Evolutionary conservation across 2,329 filamentous ascomycete genomes (phyloP), one percentile per base, ranked within the genome.

Genomic region (Stagonosporopsis cucurbitacearum): DNA sequence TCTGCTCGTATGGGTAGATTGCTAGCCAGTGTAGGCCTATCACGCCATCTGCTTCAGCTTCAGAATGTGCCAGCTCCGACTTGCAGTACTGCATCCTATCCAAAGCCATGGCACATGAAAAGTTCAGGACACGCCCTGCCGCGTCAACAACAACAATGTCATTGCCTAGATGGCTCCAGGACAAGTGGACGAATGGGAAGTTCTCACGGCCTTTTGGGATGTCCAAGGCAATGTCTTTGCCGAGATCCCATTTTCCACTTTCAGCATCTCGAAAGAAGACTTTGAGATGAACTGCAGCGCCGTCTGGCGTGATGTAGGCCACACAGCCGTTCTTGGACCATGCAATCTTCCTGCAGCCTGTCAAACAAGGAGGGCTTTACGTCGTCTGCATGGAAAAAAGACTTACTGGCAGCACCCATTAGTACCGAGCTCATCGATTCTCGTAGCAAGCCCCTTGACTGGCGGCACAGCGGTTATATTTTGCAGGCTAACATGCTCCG

Each of bases 241-340:
- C 90, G 42, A 97, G 79, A 6, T 82, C 82, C 92, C 93, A 97
- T 36, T 81, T 82, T 2, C 88, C 91, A 75, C 89, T 84, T 12
- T 86, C 82, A 0, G 87, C 83, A 62, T 87, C 82, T 67, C 89
- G 88, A 30, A 86, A 83, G 46, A 96, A 81, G 70, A 91, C 88
- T 56, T 88, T 86, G 41, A 96, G 81, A 69, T 90, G 86, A 48
- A 97, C 79, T 13, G 81, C 82, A 43, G 83, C 83, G 25, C 90
- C 89, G 75, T 93, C 89, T 15, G 85, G 78, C 19, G 88, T 85
- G 63, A 98, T 89, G 50, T 88, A 89, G 25, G 93, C 93, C 63
- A 98, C 91, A 57, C 88, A 92, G 39, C 94, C 94, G 58, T 87
- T 85, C 67, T 88, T 92, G 11, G 94, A 96, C 93, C 94, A 98